These are phyloP conservation scores for Trichoderma endophyticum DNA, from an alignment of 2,329 filamentous ascomycete species.

Conservation along the genomic window DNA sequence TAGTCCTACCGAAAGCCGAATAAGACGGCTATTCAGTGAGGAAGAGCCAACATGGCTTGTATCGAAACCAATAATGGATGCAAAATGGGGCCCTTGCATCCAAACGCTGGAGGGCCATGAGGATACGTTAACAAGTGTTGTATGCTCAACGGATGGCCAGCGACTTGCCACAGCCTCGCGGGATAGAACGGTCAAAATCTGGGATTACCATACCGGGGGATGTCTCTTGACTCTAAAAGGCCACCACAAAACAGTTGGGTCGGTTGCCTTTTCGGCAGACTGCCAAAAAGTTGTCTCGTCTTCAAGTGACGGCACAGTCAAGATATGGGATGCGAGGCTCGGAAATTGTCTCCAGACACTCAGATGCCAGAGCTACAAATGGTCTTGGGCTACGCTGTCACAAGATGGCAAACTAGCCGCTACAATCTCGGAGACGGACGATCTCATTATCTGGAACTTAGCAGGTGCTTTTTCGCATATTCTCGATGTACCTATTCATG, in stretches of 20 bases:
- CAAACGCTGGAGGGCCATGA: constrained; percentile 5
- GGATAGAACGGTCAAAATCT: not conserved
- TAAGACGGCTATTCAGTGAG: not conserved
- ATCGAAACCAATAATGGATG: not conserved
- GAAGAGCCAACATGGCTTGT: not conserved
- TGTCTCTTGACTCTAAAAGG: constrained; percentile 14
- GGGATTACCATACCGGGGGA: not conserved
- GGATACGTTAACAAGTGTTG: not conserved
- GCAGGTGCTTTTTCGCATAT: not conserved
- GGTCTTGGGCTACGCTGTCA: not conserved
- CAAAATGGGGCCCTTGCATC: not conserved
- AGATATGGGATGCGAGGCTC: constrained; percentile 5
- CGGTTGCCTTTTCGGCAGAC: constrained; percentile 4
- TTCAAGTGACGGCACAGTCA: constrained; percentile 5
- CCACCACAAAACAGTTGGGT: not conserved
- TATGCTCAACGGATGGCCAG: not conserved
- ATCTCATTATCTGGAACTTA: not conserved
- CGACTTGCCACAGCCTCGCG: not conserved
- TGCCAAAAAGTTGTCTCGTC: not conserved
- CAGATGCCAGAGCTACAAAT: not conserved
- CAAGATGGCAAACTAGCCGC: not conserved
- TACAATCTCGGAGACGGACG: not conserved
- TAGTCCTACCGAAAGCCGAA: not conserved
- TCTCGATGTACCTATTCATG: not conserved
- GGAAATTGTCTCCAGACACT: not conserved